Base-by-base conservation (phyloP, 305 asterid species). In the Plantago lanceolata region DNA sequence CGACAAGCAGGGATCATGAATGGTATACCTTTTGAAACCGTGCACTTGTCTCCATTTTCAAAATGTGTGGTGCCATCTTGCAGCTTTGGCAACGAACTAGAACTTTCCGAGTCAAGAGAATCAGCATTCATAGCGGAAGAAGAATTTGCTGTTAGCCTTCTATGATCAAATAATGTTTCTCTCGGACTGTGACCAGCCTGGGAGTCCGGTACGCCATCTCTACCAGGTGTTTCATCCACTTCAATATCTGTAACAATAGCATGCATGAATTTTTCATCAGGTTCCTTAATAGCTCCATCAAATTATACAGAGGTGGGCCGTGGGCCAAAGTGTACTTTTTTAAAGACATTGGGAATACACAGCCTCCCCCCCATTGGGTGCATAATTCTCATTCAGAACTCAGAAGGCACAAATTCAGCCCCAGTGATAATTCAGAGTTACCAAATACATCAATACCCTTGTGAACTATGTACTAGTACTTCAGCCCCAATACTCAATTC, bases 201-300 rank as follows among this genome's bases (percentile, higher is more conserved):
- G 18, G 71, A 49, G 75, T 57, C 53, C 59, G 61, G 65, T 37
- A 72, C 48, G 63, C 72, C 76, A 66, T 65, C 63, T 66, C 61
- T 64, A 31, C 28, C 71, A 18, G 73, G 63, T 52, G 51, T 51
- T 45, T 66, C 75, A 15, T 64, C 76, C 52, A 61, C 61, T 31
- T 43, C 65, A 62, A 51, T 19, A 68, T 75, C 72, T 48, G 57
- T 61, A 40, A 8, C 33, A 62, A 61, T 49, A 54, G 78, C 49
- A 71, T 61, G 44, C 54, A 69, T 43, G 64, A 75, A 71, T 53
- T 65, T 18, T 43, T 66, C 57, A 72, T 72, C 78, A 61, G 60
- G 66, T 71, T 65, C 77, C 74, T 78, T 82, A 60, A 60, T 76
- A 68, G 73, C 73, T 57, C 68, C 70, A 43, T 66, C 83, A 74